phyloP scores from a whole-genome alignment of 75 land plant genomes.

The Pinus albicaulis region DNA sequence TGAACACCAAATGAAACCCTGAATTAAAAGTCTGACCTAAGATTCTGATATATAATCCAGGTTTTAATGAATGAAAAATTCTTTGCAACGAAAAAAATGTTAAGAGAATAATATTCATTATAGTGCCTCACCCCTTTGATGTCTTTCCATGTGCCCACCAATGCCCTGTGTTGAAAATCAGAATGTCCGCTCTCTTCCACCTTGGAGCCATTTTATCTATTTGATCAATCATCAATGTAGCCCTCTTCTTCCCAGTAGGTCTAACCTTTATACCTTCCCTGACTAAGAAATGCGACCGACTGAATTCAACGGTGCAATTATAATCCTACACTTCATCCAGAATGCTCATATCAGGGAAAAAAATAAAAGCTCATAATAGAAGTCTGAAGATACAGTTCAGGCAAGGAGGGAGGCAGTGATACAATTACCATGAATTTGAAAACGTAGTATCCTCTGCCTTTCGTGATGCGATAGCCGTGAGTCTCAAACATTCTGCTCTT shows the following conservation, averaged over 20 bases:
- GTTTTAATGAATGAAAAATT: neutral
- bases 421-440: constrained; percentile 60
- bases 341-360: neutral
- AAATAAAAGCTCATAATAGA: neutral
- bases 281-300: constrained; percentile 80
- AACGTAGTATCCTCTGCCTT: constrained; percentile 65
- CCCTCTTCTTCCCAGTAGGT: constrained; percentile 54
- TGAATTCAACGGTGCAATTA: constrained; percentile 65
- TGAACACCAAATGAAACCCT: neutral
- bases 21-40: neutral
- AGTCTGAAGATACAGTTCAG: neutral
- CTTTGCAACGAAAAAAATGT: neutral
- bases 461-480: constrained; percentile 67
- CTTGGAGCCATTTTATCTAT: constrained; percentile 49
- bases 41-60: neutral
- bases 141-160: constrained; percentile 95
- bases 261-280: constrained; percentile 51
- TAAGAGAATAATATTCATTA: neutral
- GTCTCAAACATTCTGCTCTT: constrained; percentile 74
- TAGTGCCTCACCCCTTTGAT: constrained; percentile 51
- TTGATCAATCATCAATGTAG: constrained; percentile 62
- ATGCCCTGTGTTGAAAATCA: constrained; percentile 89
- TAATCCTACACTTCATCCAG: constrained; percentile 51
- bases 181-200: constrained; percentile 75
- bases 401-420: neutral